phyloP scores from a whole-genome alignment of 1,139 yeast species.

The Saccharomycopsis phalli region DNA sequence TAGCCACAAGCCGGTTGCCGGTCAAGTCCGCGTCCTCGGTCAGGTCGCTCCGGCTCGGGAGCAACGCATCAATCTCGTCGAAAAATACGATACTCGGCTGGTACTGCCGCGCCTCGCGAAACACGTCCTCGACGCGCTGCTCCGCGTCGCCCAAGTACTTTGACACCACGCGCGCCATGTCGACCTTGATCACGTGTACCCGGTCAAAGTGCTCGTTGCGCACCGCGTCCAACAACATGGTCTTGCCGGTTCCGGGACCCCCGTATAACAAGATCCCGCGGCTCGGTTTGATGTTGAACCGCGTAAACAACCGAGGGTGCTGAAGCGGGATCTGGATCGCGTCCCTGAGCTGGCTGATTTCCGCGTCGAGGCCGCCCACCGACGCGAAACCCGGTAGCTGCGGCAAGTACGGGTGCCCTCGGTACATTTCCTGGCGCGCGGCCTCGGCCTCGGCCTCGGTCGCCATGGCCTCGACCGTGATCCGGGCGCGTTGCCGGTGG shows the following conservation, averaged over 20 bases:
- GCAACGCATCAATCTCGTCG: conserved; percentile 89
- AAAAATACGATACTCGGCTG: conserved; percentile 84
- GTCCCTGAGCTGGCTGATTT: conserved; percentile 51
- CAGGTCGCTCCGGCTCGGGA: conserved; percentile 80
- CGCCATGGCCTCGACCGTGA: conserved; percentile 22
- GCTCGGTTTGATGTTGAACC: conserved; percentile 87
- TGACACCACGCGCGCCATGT: conserved; percentile 88
- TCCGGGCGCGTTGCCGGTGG: conserved; percentile 32
- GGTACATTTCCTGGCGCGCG: conserved; percentile 18
- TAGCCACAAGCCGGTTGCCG: conserved; percentile 74
- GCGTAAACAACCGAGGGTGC: conserved; percentile 64
- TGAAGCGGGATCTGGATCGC: conserved; percentile 76
- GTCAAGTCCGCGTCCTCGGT: conserved; percentile 34
- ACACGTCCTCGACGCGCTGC: conserved; percentile 67
- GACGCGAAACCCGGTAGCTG: conserved; percentile 36
- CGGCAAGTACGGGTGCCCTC: conserved; percentile 30
- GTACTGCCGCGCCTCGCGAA: conserved; percentile 71
- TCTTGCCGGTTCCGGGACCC: conserved; percentile 97
- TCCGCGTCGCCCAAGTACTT: conserved; percentile 94
- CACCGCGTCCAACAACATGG: conserved; percentile 76
- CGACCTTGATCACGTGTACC: conserved; percentile 78
- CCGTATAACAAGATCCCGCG: conserved; percentile 88
- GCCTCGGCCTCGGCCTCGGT: conserved; percentile 24
- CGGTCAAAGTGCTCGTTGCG: conserved; percentile 51
- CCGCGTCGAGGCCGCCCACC: conserved; percentile 73